These are phyloP conservation scores for Cercophora scortea DNA, from an alignment of 495 filamentous ascomycete species.

Conservation along the genomic window DNA sequence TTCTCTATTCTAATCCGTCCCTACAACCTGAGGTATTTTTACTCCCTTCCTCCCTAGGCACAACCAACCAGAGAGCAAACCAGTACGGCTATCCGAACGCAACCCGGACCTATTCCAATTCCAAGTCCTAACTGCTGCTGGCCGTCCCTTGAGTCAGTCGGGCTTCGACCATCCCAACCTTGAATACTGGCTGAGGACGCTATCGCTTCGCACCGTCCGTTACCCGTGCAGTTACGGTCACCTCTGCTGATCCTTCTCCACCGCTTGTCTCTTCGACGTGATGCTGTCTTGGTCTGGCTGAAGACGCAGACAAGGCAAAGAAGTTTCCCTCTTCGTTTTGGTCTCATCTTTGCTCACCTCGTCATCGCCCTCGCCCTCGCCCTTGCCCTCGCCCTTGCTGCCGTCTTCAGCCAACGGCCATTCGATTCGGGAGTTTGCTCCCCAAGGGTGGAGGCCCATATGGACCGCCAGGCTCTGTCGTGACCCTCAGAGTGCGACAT, in stretches of 20 bases:
- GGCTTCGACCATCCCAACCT: background rate
- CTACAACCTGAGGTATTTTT: no score
- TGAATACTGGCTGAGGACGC: background rate
- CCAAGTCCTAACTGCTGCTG: background rate
- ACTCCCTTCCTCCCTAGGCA: no score
- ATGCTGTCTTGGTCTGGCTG: background rate
- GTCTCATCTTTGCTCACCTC: background rate
- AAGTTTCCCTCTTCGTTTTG: background rate
- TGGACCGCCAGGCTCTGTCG: background rate
- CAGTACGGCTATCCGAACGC: background rate
- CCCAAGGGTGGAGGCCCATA: no score
- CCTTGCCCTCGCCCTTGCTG: background rate
- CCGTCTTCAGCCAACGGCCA: background rate
- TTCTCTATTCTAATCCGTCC: no score
- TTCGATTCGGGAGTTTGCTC: no score
- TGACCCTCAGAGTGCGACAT: conserved; percentile 6
- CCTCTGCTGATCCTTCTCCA: background rate
- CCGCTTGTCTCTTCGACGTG: background rate
- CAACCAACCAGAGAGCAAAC: background rate
- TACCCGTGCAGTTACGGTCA: no score
- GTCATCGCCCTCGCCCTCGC: background rate
- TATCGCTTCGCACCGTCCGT: background rate
- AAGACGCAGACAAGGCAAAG: background rate
- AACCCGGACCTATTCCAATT: background rate
- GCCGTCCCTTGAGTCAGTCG: background rate